Evolutionary conservation across 2,329 filamentous ascomycete species (phyloP), one percentile per base, ranked within the genome.

Genomic region (Alternaria angustiovoidea): DNA sequence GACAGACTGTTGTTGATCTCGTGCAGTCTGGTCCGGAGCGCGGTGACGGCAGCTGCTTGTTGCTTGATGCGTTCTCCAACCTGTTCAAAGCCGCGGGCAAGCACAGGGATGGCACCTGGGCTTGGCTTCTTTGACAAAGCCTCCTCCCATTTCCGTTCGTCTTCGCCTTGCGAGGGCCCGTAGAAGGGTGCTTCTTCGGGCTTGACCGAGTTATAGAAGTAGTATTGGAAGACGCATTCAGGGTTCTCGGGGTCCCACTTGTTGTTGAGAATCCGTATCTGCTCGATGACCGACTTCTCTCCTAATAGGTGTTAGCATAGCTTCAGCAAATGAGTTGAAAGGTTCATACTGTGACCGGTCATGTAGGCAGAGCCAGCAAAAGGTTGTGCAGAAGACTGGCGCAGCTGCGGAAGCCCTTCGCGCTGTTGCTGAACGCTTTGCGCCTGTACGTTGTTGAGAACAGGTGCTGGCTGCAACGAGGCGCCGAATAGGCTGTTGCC

Each of bases 151-250:
- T 91, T 91, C 65, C 87, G 86, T 38, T 89, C 87, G 73, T 94
- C 89, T 74, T 95, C 92, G 67, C 87, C 83, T 1, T 88, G 82
- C 16, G 86, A 83, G 2, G 91, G 91, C 65, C 89, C 87, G 78
- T 91, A 94, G 77, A 91, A 93, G 11, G 91, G 91, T n/a, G 90
- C 89, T 74, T 86, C 86, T 53, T 87, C 86, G 71, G 91, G 87
- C 64, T 91, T 89, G 64, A 94, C 91, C 67, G 91, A 88, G 80
- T 95, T 95, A 84, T 95, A 96, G 77, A 95, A 92, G 82, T 94
- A 94, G 74, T 91, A 84, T 77, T 92, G 91, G 81, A 95, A 93
- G 28, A 86, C 87, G 70, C 91, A 93, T 74, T 87, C 88, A 22
- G 87, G 84, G 75, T 84, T 86, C 26, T 84, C 79, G 1, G 91